Conservation (phyloP, 495 filamentous ascomycete species). For the Letharia lupina region DNA sequence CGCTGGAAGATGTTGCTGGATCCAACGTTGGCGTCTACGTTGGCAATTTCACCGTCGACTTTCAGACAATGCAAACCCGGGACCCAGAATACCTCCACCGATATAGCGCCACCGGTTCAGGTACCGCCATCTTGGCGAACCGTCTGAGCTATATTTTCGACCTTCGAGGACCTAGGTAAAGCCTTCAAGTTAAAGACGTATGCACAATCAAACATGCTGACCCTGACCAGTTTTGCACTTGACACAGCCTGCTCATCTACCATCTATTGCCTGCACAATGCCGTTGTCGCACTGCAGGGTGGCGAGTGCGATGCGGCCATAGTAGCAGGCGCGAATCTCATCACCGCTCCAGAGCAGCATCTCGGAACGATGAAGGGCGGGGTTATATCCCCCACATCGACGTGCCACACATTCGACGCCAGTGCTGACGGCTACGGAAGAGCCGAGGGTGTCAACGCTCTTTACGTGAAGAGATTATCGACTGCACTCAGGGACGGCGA, state of each 20-base stretch:
- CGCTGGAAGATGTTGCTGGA: slow-evolving; percentile 6
- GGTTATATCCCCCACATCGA: slow-evolving; percentile 29
- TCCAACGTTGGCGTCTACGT: slow-evolving; percentile 21
- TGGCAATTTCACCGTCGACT: slow-evolving; percentile 26
- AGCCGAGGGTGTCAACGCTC: neutral
- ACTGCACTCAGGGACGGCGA: slow-evolving; percentile 42
- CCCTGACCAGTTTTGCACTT: neutral
- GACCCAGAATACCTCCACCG: slow-evolving; percentile 21
- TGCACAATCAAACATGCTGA: neutral
- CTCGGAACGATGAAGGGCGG: slow-evolving; percentile 34
- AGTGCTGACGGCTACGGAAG: slow-evolving; percentile 51
- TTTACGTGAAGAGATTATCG: slow-evolving; percentile 50
- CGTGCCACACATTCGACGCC: slow-evolving; percentile 51
- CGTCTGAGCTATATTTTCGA: slow-evolving; percentile 18
- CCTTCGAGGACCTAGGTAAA: slow-evolving; percentile 18
- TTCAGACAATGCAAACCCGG: slow-evolving; percentile 16
- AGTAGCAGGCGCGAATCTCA: slow-evolving; percentile 33
- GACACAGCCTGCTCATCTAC: slow-evolving; percentile 17
- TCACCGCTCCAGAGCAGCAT: slow-evolving; percentile 41
- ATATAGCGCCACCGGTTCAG: slow-evolving; percentile 9
- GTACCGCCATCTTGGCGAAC: slow-evolving; percentile 6
- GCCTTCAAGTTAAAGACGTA: too few species aligned
- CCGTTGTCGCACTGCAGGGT: neutral
- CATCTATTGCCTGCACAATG: slow-evolving; percentile 1
- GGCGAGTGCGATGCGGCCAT: slow-evolving; percentile 23